Base-by-base conservation (phyloP, 495 filamentous ascomycete species). In the Hypoxylon perforatum region DNA sequence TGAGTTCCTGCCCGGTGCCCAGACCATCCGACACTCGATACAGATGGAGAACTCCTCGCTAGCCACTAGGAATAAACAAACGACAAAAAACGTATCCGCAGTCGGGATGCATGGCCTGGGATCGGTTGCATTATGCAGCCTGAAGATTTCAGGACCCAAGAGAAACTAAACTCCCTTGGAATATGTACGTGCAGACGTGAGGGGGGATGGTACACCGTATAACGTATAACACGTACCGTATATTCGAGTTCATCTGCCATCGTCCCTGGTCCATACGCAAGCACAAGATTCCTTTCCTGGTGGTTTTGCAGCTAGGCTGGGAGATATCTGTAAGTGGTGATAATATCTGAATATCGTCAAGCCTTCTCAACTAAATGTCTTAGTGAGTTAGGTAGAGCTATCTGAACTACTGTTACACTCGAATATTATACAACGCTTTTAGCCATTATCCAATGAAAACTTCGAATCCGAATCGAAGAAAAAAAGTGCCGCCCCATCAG, bases 381-480 rank as follows among this genome's bases (percentile, higher is more conserved):
- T 28, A 7, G n/a, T n/a, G n/a, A n/a, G n/a, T n/a, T n/a, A n/a
- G n/a, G n/a, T n/a, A n/a, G n/a, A n/a, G n/a, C n/a, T n/a, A n/a
- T n/a, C n/a, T n/a, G n/a, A n/a, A n/a, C n/a, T n/a, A n/a, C n/a
- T n/a, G n/a, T n/a, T 28, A 28, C 7, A 28, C 25, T 28, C 25
- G 7, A 28, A 28, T 28, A 28, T 28, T 28, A 28, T 48, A 56
- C 54, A 47, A 52, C 23, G 51, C 15, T 48, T 56, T 28, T 7
- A 30, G 12, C 38, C 17, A 8, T 67, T 54, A 38, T 54, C 65
- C 54, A 68, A 68, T 68, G 25, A 22, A 38, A 55, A 47, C 19
- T 39, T 51, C 30, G 38, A 28, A 22, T 49, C 9, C 48, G n/a
- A 50, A 55, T 47, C 63, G 14, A 54, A n/a, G n/a, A n/a, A n/a